phyloP scores from a whole-genome alignment of 257 asterid species.

The Solanum tarapatanum region DNA sequence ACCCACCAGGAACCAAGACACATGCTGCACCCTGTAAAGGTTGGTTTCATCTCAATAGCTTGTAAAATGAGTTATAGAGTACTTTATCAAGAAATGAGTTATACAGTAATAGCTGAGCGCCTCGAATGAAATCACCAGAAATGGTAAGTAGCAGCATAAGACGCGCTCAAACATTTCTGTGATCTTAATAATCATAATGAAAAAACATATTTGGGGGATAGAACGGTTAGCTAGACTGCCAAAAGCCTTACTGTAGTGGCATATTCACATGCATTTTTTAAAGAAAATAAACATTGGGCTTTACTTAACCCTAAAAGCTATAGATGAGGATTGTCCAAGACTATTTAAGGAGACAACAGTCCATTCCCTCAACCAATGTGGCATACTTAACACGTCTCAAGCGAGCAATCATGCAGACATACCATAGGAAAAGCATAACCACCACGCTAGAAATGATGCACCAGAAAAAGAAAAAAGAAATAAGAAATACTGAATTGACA shows the following conservation, averaged over 20 bases:
- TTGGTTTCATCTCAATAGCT: background rate
- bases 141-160: background rate
- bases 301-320: background rate
- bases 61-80: background rate
- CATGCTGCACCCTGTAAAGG: conserved; percentile 68
- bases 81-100: background rate
- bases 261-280: background rate
- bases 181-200: background rate
- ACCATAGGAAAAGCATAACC: background rate
- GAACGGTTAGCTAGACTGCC: background rate
- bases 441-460: background rate
- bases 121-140: background rate
- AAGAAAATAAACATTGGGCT: background rate
- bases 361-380: background rate
- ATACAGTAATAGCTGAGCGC: background rate
- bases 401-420: background rate
- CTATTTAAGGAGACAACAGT: background rate
- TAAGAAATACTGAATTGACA: background rate
- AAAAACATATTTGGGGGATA: background rate
- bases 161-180: background rate
- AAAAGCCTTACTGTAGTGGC: background rate
- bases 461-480: background rate
- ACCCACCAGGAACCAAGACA: conserved; percentile 97
- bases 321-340: background rate
- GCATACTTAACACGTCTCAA: background rate